Base-by-base conservation (phyloP, 805 yeast genomes). In the Teunomyces panamensis region DNA sequence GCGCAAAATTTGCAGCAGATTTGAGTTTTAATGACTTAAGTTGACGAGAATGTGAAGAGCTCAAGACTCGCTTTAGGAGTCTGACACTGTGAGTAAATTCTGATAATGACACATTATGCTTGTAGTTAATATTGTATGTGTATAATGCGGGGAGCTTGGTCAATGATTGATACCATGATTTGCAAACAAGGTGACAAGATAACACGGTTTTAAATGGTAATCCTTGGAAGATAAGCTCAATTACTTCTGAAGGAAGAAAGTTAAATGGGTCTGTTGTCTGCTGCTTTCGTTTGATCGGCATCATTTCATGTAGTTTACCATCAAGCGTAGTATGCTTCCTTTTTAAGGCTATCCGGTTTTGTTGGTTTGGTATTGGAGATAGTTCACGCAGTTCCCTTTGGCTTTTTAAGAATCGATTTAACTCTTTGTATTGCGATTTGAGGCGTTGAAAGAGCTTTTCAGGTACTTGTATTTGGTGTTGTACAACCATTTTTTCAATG, bases 131-230 rank as follows among this genome's bases (percentile, higher is more conserved):
- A 1, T 53, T 51, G 14, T 43, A 37, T 3, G 44, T 39, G 49
- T 65, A 71, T 14, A 73, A 50, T 11, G 45, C 36, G 1, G 71
- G 71, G 1, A 72, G 50, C 1, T 45, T 41, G 4, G 56, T 52
- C 10, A 73, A 57, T 1, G 57, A 42, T 6, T 43, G 13, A 48
- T 71, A 65, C 77, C 77, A 73, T 11, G 29, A 33, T 47, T 54
- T 63, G 41, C 65, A 59, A 30, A 73, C 77, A 27, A 60, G 48
- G 48, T 62, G 75, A 39, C 70, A 67, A 6, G 47, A 35, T 8
- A 69, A 56, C 4, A 68, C 28, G 5, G 49, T 44, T 14, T 52
- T 57, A 5, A 65, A 45, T 1, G 64, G 50, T 5, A 69, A 46
- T 3, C 49, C 33, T 10, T 36, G 4, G 48, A 70, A 71, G 1